These are phyloP conservation scores for Candida andamanensis DNA, from an alignment of 805 yeast species.

Conservation along the genomic window DNA sequence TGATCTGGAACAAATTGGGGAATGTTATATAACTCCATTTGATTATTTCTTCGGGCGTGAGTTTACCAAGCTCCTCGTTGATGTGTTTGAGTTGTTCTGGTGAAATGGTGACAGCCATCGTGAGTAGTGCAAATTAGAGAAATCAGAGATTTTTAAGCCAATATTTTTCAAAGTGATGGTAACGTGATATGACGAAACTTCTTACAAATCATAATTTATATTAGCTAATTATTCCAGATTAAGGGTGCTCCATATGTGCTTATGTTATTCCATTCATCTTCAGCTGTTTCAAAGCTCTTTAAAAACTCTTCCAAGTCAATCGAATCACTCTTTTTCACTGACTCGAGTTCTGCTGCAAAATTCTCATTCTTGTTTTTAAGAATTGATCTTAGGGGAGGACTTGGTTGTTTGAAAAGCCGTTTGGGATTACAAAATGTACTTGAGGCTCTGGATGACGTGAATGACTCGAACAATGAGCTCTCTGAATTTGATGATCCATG, in stretches of 20 bases:
- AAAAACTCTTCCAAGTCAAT: slow-evolving; percentile 16
- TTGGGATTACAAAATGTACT: background rate
- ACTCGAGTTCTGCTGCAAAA: slow-evolving; percentile 16
- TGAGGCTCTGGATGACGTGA: background rate
- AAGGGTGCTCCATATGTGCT: too few relatives aligned
- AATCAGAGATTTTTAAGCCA: too few relatives aligned
- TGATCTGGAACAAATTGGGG: slow-evolving; percentile 80
- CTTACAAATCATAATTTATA: too few relatives aligned
- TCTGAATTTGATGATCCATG: background rate
- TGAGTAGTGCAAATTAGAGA: too few relatives aligned
- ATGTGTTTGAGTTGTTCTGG: slow-evolving; percentile 11
- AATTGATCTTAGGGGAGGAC: slow-evolving; percentile 16
- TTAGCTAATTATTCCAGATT: too few relatives aligned
- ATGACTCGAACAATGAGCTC: background rate
- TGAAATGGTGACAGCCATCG: slow-evolving; percentile 1
- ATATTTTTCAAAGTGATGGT: too few relatives aligned
- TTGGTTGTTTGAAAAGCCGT: background rate
- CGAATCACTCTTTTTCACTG: slow-evolving; percentile 13
- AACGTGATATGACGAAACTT: too few relatives aligned
- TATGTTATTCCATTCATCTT: too few relatives aligned
- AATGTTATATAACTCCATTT: slow-evolving; percentile 81
- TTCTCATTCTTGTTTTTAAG: slow-evolving; percentile 23
- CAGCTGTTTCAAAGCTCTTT: slow-evolving; percentile 14
- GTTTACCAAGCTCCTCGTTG: slow-evolving; percentile 8
- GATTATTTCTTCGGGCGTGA: slow-evolving; percentile 64